Base-by-base conservation (phyloP, 176 grass and related monocot species). In the Luzula sylvatica region DNA sequence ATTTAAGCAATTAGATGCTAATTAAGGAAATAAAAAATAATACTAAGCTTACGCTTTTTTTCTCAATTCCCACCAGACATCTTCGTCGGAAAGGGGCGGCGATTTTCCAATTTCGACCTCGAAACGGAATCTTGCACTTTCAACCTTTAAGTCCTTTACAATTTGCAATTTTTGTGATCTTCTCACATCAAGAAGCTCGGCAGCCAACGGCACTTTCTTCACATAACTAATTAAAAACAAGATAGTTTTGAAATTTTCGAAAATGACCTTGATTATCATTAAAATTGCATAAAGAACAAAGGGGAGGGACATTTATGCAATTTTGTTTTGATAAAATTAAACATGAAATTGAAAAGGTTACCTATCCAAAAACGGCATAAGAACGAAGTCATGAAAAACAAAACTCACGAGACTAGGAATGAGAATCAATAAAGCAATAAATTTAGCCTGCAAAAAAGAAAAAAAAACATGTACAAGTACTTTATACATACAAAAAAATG, bases 361-460 rank as follows among this genome's bases (percentile, higher is more conserved):
- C 90, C 84, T 88, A 57, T 95, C 90, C 78, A 95, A 64, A 69
- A 95, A 95, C 53, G 84, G 84, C 90, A 95, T 88, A 55, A 95
- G 65, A 75, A 88, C 74, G 60, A 76, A 88, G 77, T 95, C 90
- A 86, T 95, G 90, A 75, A 95, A 73, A 42, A 88, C 48, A 76
- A 89, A 86, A 66, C 88, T 83, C 49, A 78, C 67, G 23, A 65
- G 20, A 74, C 42, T 88, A 3, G 90, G 90, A 58, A 89, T 48
- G 30, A 86, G 30, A 29, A 96, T 74, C 58, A 96, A 39, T 9
- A 86, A 65, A 73, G 79, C 80, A 46, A 89, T 57, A 76, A 96
- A 89, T 79, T 96, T 96, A 29, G 74, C 90, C 90, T 89, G 80
- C 18, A 56, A 72, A 18, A 24, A 58, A 32, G 18, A 46, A 17